Percentiles rank a stretch among this genome's conserved stretches.
phyloP scores from a whole-genome alignment of 1,284 basidiomycete genomes.

The Trametes sp. region DNA sequence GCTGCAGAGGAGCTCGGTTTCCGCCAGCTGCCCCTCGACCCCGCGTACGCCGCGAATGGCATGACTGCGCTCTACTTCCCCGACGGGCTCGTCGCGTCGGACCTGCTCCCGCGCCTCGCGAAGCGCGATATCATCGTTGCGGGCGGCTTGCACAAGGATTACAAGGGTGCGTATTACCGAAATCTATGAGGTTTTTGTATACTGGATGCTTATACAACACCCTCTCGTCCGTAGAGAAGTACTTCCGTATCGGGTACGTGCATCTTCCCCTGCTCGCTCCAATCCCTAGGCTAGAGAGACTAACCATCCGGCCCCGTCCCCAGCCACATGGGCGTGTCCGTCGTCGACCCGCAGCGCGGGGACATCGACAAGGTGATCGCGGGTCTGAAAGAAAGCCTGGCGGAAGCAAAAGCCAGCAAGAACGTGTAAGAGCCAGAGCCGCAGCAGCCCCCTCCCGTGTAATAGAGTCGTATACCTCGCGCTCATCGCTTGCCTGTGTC shows the following conservation, averaged over 20 bases:
- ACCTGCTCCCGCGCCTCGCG: constrained; percentile 76
- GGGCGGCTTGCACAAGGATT: constrained; percentile 87
- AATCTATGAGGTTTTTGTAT: neutral
- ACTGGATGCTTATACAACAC: constrained; percentile 19
- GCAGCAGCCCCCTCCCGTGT: constrained; percentile 13
- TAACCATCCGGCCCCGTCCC: neutral
- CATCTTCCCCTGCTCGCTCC: neutral
- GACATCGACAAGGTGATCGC: constrained; percentile 83
- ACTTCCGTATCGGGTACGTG: constrained; percentile 80
- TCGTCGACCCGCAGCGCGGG: constrained; percentile 69
- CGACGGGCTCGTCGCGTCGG: constrained; percentile 73
- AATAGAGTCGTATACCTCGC: constrained; percentile 26
- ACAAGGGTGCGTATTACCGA: constrained; percentile 71
- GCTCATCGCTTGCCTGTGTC: constrained; percentile 18
- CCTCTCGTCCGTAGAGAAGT: constrained; percentile 59
- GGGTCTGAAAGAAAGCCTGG: constrained; percentile 67
- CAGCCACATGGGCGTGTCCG: constrained; percentile 93
- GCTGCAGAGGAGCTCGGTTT: constrained; percentile 78
- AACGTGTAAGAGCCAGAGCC: constrained; percentile 37
- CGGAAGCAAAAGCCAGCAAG: constrained; percentile 56
- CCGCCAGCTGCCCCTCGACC: constrained; percentile 70
- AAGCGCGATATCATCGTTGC: constrained; percentile 85
- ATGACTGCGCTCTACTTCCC: constrained; percentile 94
- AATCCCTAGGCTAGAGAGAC: neutral
- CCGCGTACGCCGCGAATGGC: constrained; percentile 83